Percentiles rank a stretch among this genome's conserved stretches.
phyloP scores from a whole-genome alignment of 768 basidiomycete species.

The Collybia sp. region DNA sequence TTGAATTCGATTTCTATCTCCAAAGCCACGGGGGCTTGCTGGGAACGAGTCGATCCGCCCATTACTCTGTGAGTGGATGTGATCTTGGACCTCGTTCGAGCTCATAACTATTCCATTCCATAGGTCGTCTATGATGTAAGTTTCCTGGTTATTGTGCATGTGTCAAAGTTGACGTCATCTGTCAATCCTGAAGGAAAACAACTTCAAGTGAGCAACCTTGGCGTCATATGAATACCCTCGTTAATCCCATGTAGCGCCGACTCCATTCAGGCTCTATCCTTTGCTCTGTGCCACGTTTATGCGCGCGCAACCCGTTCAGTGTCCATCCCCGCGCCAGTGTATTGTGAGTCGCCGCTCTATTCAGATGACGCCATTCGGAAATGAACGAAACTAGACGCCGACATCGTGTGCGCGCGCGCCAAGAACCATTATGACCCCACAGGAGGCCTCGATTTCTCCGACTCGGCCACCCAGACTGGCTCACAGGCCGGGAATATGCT shows the following conservation, averaged over 20 bases:
- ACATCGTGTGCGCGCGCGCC: conserved; percentile 65
- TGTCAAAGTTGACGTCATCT: not conserved
- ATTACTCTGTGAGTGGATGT: conserved; percentile 37
- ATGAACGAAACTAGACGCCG: conserved; percentile 49
- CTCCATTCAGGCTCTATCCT: conserved; percentile 64
- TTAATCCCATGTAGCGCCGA: conserved; percentile 41
- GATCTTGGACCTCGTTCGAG: not conserved
- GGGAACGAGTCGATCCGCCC: conserved; percentile 58
- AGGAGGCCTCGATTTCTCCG: conserved; percentile 35
- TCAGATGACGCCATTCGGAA: not conserved
- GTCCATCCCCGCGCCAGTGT: conserved; percentile 81
- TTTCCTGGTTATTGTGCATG: not conserved
- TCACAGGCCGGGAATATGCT: conserved; percentile 30
- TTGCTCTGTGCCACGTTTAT: conserved; percentile 75
- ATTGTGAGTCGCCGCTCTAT: conserved; percentile 49
- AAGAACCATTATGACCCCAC: conserved; percentile 62
- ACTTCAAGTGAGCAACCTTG: conserved; percentile 43
- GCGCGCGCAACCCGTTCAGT: conserved; percentile 80
- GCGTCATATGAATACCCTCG: not conserved
- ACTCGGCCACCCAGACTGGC: too few relatives aligned
- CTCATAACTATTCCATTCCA: not conserved
- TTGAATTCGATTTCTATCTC: conserved; percentile 75
- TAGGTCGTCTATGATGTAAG: conserved; percentile 41
- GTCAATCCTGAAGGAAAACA: conserved; percentile 37
- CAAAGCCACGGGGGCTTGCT: conserved; percentile 69